Conservation (phyloP, 768 basidiomycete genomes). For the Leucocoprinus leucothites region DNA sequence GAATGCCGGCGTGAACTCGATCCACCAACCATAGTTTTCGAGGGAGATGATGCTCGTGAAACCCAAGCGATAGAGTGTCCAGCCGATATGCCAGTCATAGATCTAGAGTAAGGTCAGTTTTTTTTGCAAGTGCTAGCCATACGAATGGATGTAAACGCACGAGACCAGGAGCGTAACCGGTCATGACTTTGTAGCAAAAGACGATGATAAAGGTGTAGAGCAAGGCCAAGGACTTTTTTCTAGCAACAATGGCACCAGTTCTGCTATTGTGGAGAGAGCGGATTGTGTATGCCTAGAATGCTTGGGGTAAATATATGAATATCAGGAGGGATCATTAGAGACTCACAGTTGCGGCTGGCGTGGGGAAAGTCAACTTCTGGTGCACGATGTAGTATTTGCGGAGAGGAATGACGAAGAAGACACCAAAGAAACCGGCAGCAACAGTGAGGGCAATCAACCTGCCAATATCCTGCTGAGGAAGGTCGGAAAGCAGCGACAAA, state of each 20-base stretch:
- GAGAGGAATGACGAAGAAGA: constrained; percentile 65
- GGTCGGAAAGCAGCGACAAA: constrained; percentile 41
- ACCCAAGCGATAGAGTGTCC: constrained; percentile 56
- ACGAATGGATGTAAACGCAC: constrained; percentile 24
- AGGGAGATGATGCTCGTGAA: constrained; percentile 56
- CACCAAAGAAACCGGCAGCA: constrained; percentile 56
- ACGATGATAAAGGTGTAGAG: constrained; percentile 41
- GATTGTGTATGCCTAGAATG: constrained; percentile 51
- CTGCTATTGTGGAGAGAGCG: constrained; percentile 54
- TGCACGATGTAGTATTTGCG: constrained; percentile 61
- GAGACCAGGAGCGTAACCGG: constrained; percentile 58
- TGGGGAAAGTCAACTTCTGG: constrained; percentile 62
- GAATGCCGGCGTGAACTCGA: constrained; percentile 57
- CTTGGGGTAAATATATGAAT: not conserved
- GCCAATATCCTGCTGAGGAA: constrained; percentile 51
- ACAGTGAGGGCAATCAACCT: constrained; percentile 53
- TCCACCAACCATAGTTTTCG: constrained; percentile 57
- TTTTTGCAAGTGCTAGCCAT: not conserved
- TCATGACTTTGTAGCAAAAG: constrained; percentile 51
- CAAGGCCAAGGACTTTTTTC: constrained; percentile 53
- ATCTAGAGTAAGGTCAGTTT: constrained; percentile 24
- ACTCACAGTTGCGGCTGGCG: constrained; percentile 57
- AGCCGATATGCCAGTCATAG: constrained; percentile 65
- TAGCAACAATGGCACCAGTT: constrained; percentile 46
- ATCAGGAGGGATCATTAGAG: not conserved